A percentile compares a stretch with the other conserved stretches of the same genome.
These are phyloP conservation scores for Corymbia calophylla DNA, from an alignment of 441 rosid genomes.

Conservation along the genomic window DNA sequence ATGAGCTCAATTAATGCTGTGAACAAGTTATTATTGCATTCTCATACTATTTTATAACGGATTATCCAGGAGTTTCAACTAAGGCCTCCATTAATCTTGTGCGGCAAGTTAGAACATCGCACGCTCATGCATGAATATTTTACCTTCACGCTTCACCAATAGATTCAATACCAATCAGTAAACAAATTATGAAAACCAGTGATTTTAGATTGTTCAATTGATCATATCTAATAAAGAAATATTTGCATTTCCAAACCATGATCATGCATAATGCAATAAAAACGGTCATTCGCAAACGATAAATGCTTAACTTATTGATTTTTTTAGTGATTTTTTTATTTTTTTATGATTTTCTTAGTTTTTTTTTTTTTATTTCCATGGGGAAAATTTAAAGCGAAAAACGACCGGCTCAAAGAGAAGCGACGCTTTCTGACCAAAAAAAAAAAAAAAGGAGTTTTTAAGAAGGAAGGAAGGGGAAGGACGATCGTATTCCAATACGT, in stretches of 20 bases:
- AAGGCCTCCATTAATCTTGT: constrained; percentile 1
- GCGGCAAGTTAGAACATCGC: background rate
- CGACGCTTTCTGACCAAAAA: background rate
- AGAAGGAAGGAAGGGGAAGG: no score
- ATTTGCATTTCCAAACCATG: rapidly evolving
- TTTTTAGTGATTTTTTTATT: no score
- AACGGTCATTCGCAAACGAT: no score
- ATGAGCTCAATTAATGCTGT: background rate
- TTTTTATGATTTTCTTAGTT: no score
- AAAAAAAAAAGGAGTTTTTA: no score
- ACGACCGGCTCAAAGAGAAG: background rate
- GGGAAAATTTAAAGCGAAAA: background rate
- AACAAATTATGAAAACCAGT: background rate
- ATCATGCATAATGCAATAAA: background rate
- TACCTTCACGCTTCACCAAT: rapidly evolving
- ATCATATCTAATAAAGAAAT: background rate
- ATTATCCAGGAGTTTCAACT: background rate
- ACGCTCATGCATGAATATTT: background rate
- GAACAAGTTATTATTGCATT: background rate
- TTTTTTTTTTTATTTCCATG: no score
- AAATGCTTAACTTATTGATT: background rate
- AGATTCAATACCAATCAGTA: rapidly evolving
- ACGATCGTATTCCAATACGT: background rate
- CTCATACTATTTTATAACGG: background rate
- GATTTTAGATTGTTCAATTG: background rate